phyloP scores from a whole-genome alignment of 2,329 filamentous ascomycete species.

The Aspergillus aculeatinus region DNA sequence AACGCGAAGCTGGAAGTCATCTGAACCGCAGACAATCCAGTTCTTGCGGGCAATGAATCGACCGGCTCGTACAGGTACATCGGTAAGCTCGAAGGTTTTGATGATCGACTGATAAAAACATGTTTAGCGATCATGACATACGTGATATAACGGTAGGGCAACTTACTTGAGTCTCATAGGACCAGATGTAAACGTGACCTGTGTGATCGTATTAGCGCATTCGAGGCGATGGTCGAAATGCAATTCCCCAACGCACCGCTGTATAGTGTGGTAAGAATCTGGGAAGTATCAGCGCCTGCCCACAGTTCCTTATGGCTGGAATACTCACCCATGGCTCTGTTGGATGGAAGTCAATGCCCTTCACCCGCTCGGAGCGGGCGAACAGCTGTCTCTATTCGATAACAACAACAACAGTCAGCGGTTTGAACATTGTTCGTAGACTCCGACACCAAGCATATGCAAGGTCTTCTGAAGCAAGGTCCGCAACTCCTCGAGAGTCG shows the following conservation, averaged over 20 bases:
- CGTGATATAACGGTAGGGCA: neutral
- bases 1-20: constrained; percentile 84
- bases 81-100: constrained; percentile 98
- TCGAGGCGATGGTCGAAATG: constrained; percentile 10
- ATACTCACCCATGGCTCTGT: constrained; percentile 84
- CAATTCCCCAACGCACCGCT: constrained; percentile 63
- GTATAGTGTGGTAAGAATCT: constrained; percentile 88
- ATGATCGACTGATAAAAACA: constrained; percentile 67
- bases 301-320: constrained; percentile 3
- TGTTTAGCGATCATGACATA: constrained; percentile 14
- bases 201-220: constrained; percentile 41
- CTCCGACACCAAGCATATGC: constrained; percentile 2
- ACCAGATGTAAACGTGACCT: constrained; percentile 99
- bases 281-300: constrained; percentile 26
- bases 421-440: constrained; percentile 10
- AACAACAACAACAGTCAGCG: constrained; percentile 42
- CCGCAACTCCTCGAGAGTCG: constrained; percentile 4
- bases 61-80: constrained; percentile 94
- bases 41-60: constrained; percentile 98
- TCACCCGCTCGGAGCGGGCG: constrained; percentile 91
- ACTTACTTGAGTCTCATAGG: constrained; percentile 79
- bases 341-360: constrained; percentile 95
- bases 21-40: constrained; percentile 94
- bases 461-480: neutral
- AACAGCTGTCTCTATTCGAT: constrained; percentile 70